Evolutionary conservation across 768 basidiomycete species (phyloP).

Genomic region (Pulveroboletus sp.): DNA sequence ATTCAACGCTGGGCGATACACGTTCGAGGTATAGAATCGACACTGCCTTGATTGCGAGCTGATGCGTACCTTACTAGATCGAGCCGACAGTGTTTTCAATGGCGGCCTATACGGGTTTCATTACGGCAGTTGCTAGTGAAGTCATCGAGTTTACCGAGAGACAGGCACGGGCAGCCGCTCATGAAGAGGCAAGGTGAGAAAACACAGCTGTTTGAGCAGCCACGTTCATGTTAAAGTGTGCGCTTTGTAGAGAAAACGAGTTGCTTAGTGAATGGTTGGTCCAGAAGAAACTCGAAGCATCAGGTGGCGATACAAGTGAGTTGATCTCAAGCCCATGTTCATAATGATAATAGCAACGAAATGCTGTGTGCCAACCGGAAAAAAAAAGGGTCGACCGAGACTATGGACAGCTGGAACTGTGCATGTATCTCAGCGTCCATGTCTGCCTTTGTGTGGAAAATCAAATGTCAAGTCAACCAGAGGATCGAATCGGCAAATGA

Average conservation of each 20-base stretch:
- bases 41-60: background rate
- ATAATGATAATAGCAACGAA: background rate
- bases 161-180: slow-evolving; percentile 32
- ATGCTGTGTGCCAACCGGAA: background rate
- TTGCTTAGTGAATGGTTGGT: slow-evolving; percentile 43
- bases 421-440: slow-evolving; percentile 32
- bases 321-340: background rate
- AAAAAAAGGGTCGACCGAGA: background rate
- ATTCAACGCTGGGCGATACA: slow-evolving; percentile 51
- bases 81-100: slow-evolving; percentile 52
- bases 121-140: slow-evolving; percentile 39
- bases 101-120: slow-evolving; percentile 41
- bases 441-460: slow-evolving; percentile 47
- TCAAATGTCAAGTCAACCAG: slow-evolving; percentile 42
- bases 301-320: slow-evolving; percentile 2
- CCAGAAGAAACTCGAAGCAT: slow-evolving; percentile 18
- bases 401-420: slow-evolving; percentile 1
- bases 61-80: slow-evolving; percentile 31
- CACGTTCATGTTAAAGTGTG: background rate
- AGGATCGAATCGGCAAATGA: slow-evolving; percentile 37
- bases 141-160: slow-evolving; percentile 36
- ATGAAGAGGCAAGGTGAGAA: slow-evolving; percentile 39
- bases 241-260: slow-evolving; percentile 34
- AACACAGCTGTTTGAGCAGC: background rate
- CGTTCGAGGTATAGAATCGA: slow-evolving; percentile 38